Evolutionary conservation across 2,329 filamentous ascomycete genomes (phyloP).

Genomic region (Pyricularia sp.): DNA sequence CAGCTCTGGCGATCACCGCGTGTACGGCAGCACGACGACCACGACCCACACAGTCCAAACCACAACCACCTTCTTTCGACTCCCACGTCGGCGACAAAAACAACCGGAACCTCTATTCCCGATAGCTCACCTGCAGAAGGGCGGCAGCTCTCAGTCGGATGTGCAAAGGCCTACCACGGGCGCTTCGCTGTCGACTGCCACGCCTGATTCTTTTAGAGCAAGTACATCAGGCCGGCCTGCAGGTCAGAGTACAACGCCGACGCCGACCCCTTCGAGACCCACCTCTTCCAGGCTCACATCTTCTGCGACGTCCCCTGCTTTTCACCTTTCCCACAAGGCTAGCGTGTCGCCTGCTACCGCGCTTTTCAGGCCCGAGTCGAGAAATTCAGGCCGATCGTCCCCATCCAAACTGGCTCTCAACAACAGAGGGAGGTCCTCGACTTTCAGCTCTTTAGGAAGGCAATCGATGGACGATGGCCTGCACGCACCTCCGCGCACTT

Average conservation of each 20-base stretch:
- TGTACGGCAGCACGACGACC: constrained; percentile 44
- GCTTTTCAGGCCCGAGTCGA: constrained; percentile 34
- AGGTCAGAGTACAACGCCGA: constrained; percentile 11
- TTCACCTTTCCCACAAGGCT: constrained; percentile 16
- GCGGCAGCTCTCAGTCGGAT: constrained; percentile 10
- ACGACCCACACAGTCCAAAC: constrained; percentile 51
- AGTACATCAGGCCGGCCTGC: constrained; percentile 6
- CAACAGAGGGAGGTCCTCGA: constrained; percentile 71
- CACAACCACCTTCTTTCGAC: constrained; percentile 64
- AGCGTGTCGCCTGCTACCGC: constrained; percentile 33
- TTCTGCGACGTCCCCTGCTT: constrained; percentile 17
- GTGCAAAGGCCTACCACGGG: constrained; percentile 22
- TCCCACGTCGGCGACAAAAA: constrained; percentile 65
- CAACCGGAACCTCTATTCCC: constrained; percentile 70
- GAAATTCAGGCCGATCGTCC: constrained; percentile 53
- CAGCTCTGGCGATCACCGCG: constrained; percentile 55
- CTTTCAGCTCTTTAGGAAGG: constrained; percentile 69
- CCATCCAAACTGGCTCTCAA: constrained; percentile 46
- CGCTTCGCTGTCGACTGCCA: constrained; percentile 29
- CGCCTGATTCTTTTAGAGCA: constrained; percentile 12
- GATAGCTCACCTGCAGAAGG: constrained; percentile 65
- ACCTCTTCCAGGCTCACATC: constrained; percentile 12
- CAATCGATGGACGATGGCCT: constrained; percentile 59
- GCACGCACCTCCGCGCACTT: constrained; percentile 53
- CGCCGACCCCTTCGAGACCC: constrained; percentile 18